phyloP scores from a whole-genome alignment of 257 asterid species.

The Gentiana macrophylla region DNA sequence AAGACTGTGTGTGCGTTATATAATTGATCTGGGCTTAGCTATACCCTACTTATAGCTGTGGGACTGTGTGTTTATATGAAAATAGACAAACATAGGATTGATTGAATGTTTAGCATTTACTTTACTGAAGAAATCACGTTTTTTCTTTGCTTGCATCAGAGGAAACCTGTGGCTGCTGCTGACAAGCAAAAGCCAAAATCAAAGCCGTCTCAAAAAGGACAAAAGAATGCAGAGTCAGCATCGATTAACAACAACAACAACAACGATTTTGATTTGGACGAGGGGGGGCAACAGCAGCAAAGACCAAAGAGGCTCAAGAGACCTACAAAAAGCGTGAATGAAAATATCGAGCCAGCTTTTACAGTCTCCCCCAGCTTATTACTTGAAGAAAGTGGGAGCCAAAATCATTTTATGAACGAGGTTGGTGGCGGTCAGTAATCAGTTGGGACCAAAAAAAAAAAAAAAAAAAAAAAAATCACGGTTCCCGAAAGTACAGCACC shows the following conservation, averaged over 20 bases:
- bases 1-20: too few relatives aligned
- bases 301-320: constrained; percentile 87
- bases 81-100: too few relatives aligned
- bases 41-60: too few relatives aligned
- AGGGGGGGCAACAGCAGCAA: constrained; percentile 38
- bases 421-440: too few relatives aligned
- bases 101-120: not conserved
- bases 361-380: constrained; percentile 28
- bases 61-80: too few relatives aligned
- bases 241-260: constrained; percentile 26
- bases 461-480: too few relatives aligned
- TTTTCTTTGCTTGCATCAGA: constrained; percentile 31
- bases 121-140: not conserved
- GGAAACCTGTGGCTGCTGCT: constrained; percentile 35
- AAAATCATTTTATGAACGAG: constrained; percentile 12
- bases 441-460: too few relatives aligned
- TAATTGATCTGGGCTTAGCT: too few relatives aligned
- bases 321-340: constrained; percentile 89
- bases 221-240: constrained; percentile 30
- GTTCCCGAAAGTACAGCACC: too few relatives aligned
- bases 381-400: constrained; percentile 32
- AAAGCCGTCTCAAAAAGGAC: constrained; percentile 44
- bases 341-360: constrained; percentile 82
- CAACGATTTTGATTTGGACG: constrained; percentile 39
- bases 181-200: constrained; percentile 47